These are phyloP conservation scores for Rhodomyrtus tomentosa DNA, from an alignment of 345 rosid species.

Conservation along the genomic window DNA sequence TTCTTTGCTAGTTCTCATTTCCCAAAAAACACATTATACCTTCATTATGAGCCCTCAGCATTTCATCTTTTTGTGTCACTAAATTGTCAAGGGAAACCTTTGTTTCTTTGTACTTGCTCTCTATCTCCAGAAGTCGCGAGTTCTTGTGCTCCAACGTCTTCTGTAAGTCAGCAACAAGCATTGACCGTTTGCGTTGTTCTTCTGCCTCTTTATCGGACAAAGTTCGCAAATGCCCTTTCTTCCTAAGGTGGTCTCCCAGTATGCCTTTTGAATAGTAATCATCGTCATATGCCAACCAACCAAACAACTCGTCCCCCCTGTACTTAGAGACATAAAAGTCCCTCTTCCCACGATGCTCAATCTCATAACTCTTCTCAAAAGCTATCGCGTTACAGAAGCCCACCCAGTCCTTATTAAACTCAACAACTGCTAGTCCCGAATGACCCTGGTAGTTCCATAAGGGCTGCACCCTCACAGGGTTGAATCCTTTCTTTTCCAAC, in stretches of 20 bases:
- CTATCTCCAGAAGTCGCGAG: conserved; percentile 21
- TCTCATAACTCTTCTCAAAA: conserved; percentile 39
- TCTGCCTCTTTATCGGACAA: conserved; percentile 33
- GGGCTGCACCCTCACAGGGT: conserved; percentile 50
- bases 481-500: conserved; percentile 36
- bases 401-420: conserved; percentile 44
- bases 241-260: conserved; percentile 33
- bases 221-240: conserved; percentile 48
- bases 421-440: conserved; percentile 58
- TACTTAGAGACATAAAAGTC: conserved; percentile 18
- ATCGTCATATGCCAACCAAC: conserved; percentile 61
- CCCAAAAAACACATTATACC: conserved; percentile 13
- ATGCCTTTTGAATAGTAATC: conserved; percentile 24
- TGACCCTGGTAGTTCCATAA: conserved; percentile 44
- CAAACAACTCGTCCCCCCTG: conserved; percentile 30
- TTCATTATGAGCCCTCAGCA: conserved; percentile 38
- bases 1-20: background rate
- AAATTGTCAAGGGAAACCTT: conserved; percentile 3
- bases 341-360: conserved; percentile 29
- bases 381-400: conserved; percentile 47
- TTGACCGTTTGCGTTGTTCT: conserved; percentile 21
- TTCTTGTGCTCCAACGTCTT: conserved; percentile 31
- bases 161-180: conserved; percentile 27
- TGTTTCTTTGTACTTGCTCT: conserved; percentile 24
- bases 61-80: conserved; percentile 20